phyloP scores from a whole-genome alignment of 805 yeast species.

The Schwanniomyces vanrijiae region DNA sequence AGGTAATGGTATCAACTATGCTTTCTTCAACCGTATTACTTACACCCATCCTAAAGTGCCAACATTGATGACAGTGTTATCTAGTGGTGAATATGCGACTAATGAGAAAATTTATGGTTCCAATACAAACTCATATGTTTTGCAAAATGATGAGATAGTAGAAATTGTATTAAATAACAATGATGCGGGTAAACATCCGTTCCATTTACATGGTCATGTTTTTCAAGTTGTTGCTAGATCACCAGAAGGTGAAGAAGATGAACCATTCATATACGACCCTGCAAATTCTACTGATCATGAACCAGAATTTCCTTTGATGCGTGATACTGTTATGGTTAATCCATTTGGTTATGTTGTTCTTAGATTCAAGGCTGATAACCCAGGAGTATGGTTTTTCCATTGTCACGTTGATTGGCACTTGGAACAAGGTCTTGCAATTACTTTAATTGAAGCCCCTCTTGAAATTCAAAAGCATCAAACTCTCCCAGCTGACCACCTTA shows the following conservation, averaged over 20 bases:
- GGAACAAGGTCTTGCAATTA: constrained; percentile 86
- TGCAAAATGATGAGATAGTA: constrained; percentile 64
- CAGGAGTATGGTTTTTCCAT: constrained; percentile 99
- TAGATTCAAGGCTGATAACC: constrained; percentile 89
- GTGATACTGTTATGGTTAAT: constrained; percentile 79
- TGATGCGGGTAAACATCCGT: constrained; percentile 94
- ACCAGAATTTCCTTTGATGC: constrained; percentile 77
- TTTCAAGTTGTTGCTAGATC: constrained; percentile 85
- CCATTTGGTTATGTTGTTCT: constrained; percentile 85
- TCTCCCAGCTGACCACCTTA: constrained; percentile 46
- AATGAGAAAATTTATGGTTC: constrained; percentile 67
- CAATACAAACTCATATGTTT: constrained; percentile 73
- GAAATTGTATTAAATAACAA: constrained; percentile 82
- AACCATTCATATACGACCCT: constrained; percentile 49
- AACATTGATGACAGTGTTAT: constrained; percentile 71
- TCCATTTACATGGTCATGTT: constrained; percentile 93
- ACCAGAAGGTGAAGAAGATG: constrained; percentile 53
- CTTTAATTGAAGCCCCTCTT: constrained; percentile 80
- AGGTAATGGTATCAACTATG: constrained; percentile 86
- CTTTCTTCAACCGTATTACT: constrained; percentile 90
- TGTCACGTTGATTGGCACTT: constrained; percentile 99
- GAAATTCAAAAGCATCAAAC: constrained; percentile 47
- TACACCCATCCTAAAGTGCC: constrained; percentile 85
- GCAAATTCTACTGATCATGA: constrained; percentile 31
- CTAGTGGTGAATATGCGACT: constrained; percentile 62